Percentiles rank a stretch among this genome's conserved stretches.
phyloP scores from a whole-genome alignment of 2,329 filamentous ascomycete species.

The Fusarium poae region DNA sequence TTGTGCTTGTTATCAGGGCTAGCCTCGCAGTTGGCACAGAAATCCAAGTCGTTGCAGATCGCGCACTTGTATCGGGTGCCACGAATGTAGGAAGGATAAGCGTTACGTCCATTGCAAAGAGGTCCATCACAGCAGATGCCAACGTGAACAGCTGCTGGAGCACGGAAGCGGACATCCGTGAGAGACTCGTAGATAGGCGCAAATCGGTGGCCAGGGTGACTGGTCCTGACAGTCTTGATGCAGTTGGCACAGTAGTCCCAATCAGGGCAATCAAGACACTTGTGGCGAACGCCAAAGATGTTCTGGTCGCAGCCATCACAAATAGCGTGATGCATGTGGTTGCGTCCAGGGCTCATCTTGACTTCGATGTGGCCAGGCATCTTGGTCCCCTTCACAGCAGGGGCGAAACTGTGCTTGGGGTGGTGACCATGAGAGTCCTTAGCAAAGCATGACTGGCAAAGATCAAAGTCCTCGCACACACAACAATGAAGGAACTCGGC shows the following conservation, averaged over 20 bases:
- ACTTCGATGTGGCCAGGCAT: constrained; percentile 72
- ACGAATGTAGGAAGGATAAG: constrained; percentile 77
- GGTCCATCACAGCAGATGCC: constrained; percentile 97
- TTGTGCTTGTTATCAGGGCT: constrained; percentile 88
- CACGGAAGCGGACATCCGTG: constrained; percentile 39
- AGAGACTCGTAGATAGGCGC: constrained; percentile 86
- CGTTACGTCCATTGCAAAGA: constrained; percentile 74
- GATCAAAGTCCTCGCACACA: constrained; percentile 88
- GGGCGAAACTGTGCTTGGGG: constrained; percentile 83
- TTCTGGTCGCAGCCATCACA: constrained; percentile 94
- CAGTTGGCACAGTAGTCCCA: constrained; percentile 95
- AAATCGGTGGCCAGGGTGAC: constrained; percentile 89
- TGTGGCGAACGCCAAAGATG: constrained; percentile 91
- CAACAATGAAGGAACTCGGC: constrained; percentile 86
- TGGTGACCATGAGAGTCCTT: constrained; percentile 88
- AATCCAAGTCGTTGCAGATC: constrained; percentile 93
- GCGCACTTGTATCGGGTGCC: constrained; percentile 97
- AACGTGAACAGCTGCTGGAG: constrained; percentile 69
- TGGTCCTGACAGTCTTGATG: constrained; percentile 72
- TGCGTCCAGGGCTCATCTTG: constrained; percentile 83
- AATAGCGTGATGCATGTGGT: constrained; percentile 85
- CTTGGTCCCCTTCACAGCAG: constrained; percentile 73
- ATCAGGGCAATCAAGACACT: constrained; percentile 96
- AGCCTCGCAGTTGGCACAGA: constrained; percentile 94
- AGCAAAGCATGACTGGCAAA: constrained; percentile 86